These are phyloP conservation scores for Aureobasidium zeae DNA, from an alignment of 2,329 filamentous ascomycete genomes.

Conservation along the genomic window DNA sequence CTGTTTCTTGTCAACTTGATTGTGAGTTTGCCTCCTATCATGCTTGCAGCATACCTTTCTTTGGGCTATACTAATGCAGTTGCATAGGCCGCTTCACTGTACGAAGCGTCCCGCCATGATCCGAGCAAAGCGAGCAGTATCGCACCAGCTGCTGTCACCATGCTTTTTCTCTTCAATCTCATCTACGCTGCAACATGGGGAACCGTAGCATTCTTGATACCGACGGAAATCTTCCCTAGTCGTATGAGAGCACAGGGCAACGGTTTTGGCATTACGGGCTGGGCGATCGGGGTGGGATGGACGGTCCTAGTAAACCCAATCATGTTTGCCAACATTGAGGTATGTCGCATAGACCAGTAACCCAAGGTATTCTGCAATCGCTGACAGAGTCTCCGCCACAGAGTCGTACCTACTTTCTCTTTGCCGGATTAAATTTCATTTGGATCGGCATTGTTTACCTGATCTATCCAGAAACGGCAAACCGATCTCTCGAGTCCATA, in stretches of 20 bases:
- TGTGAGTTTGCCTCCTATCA: constrained; percentile 17
- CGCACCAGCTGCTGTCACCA: constrained; percentile 39
- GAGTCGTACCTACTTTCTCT: constrained; percentile 44
- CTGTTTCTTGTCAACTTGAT: constrained; percentile 37
- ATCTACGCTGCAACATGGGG: constrained; percentile 45
- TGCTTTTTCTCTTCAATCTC: constrained; percentile 44
- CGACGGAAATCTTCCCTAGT: constrained; percentile 49
- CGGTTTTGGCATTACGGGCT: constrained; percentile 50
- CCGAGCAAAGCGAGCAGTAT: constrained; percentile 31
- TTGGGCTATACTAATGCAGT: neutral
- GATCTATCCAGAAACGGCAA: constrained; percentile 38
- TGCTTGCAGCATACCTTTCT: neutral
- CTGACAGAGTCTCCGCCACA: constrained; percentile 9
- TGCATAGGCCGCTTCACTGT: constrained; percentile 31
- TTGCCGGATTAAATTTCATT: constrained; percentile 43
- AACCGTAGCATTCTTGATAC: constrained; percentile 41
- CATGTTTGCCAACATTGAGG: constrained; percentile 40
- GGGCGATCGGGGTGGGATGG: constrained; percentile 50
- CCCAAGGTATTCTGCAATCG: neutral
- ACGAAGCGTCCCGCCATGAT: constrained; percentile 33
- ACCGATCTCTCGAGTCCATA: constrained; percentile 44
- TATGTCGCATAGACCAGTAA: no score
- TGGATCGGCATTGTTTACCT: constrained; percentile 44
- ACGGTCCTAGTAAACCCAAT: constrained; percentile 45
- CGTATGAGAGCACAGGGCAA: constrained; percentile 51